These are phyloP conservation scores for Trebouxia sp. DNA, from an alignment of 139 green algal species.

Conservation along the genomic window DNA sequence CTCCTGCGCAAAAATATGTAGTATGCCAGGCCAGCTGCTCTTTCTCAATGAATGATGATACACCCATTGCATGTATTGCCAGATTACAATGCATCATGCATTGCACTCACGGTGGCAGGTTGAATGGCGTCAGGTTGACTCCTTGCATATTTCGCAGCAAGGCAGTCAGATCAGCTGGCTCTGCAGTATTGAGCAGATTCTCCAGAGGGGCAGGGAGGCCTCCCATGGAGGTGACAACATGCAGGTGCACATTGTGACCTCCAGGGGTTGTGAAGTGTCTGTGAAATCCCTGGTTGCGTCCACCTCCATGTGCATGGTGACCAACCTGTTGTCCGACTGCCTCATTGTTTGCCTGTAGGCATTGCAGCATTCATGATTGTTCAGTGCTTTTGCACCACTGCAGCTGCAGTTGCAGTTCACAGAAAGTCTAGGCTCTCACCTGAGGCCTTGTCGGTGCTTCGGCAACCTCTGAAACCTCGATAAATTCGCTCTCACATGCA, in stretches of 20 bases:
- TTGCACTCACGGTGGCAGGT: background rate
- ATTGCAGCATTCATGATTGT: too few relatives aligned
- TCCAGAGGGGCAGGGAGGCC: background rate
- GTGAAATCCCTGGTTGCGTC: background rate
- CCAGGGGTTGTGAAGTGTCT: background rate
- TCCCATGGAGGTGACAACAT: constrained; percentile 11
- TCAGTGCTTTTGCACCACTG: too few relatives aligned
- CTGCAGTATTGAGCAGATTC: background rate
- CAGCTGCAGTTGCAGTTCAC: too few relatives aligned
- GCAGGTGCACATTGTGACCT: constrained; percentile 7
- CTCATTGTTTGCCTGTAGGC: background rate
- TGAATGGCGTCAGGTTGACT: background rate
- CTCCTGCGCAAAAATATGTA: too few relatives aligned
- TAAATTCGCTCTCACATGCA: background rate
- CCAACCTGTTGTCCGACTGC: background rate
- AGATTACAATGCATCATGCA: too few relatives aligned
- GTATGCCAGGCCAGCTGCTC: too few relatives aligned
- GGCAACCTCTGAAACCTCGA: constrained; percentile 11
- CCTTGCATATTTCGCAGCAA: constrained; percentile 4
- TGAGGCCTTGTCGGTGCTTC: background rate
- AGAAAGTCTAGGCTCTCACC: background rate
- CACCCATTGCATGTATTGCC: too few relatives aligned
- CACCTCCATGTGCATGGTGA: background rate
- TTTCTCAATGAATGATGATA: too few relatives aligned
- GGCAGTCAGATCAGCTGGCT: constrained; percentile 7